Evolutionary conservation across 495 filamentous ascomycete genomes (phyloP), one percentile per base, ranked within the genome.

Genomic region (Entonaema liquescens): DNA sequence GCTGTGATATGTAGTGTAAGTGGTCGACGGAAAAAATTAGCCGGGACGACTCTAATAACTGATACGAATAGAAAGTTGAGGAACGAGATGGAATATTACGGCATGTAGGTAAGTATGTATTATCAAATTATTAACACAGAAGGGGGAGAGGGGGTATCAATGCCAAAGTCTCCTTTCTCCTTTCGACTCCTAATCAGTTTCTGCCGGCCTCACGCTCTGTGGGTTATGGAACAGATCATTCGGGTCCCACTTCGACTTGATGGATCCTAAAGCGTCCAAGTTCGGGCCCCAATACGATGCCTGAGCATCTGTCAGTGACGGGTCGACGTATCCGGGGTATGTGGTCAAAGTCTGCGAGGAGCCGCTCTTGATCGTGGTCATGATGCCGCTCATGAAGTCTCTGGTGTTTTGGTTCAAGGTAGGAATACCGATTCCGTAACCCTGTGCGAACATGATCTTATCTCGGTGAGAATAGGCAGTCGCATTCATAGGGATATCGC

Each of bases 291-390:
- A 94, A 72, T 90, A 90, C 68, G 84, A 72, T 59, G 75, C 62
- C 59, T 85, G 85, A 0, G 86, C 83, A 25, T 82, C 73, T 28
- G 73, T 33, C 62, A 92, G 68, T 4, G 75, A 78, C 1, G 89
- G 87, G 76, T 94, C 92, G 5, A 93, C 85, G 72, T 93, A 93
- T 19, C 91, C 92, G 0, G 90, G 83, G 77, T 94, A 94, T 0
- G 87, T 88, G 1, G 77, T 80, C 56, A 85, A 82, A 0, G 76
- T 71, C 4, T 78, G 74, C 0, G 74, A 21, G 0, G 75, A 72
- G 19, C 86, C 61, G 5, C 60, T 59, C 5, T 68, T 57, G 13
- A 84, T 72, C 40, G 74, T 77, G 3, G 79, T 63, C 59, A 88
- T 84, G 21, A 91, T 74, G 0, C 80, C 81, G 21, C 77, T 73